Evolutionary conservation across 805 yeast genomes (phyloP), one percentile per base, ranked within the genome.

Genomic region (Saturnispora galanensis): DNA sequence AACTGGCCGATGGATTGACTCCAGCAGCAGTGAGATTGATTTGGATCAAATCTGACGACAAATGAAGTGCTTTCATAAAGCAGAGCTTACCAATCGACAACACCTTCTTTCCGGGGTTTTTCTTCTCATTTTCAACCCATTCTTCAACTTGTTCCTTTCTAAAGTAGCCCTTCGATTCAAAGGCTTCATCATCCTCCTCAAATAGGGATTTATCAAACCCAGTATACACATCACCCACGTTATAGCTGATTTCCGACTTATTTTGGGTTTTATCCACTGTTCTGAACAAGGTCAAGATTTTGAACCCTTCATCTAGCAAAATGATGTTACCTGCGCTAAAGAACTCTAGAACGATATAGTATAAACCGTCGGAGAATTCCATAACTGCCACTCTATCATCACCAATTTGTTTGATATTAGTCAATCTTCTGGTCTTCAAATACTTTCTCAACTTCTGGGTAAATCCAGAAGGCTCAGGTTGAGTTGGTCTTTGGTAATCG

Each of bases 311-410:
- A 60, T 90, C 94, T 49, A 90, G 68, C 16, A 90, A 68, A 15
- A 90, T 67, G 44, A 90, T 76, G 58, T 90, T 90, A 26, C 98
- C 98, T 3, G 96, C 96, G 58, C 96, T 84, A 66, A 89, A 90
- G 56, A 90, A 90, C 62, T 90, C 98, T 43, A 90, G 63, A 0
- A 86, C 95, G 51, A 90, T 65, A 53, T 84, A 81, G 56, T 66
- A 79, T 42, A 76, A 55, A 2, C 96, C 96, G 55, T 86, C 95
- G 38, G 89, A 79, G 63, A 90, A 90, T 48, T 85, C 79, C 38
- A 90, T 62, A 0, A 88, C 95, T 37, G 86, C 67, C n/a, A 86
- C 77, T 60, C 97, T 73, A 58, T 88, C 96, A 55, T 79, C 75
- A 1, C 79, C 81, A 4, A 90, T 75, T 52, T 88, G 95, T 51